Percentiles rank a stretch among this genome's conserved stretches.
phyloP scores from a whole-genome alignment of 768 basidiomycete genomes.

The Agaricus sinodeliciosus region DNA sequence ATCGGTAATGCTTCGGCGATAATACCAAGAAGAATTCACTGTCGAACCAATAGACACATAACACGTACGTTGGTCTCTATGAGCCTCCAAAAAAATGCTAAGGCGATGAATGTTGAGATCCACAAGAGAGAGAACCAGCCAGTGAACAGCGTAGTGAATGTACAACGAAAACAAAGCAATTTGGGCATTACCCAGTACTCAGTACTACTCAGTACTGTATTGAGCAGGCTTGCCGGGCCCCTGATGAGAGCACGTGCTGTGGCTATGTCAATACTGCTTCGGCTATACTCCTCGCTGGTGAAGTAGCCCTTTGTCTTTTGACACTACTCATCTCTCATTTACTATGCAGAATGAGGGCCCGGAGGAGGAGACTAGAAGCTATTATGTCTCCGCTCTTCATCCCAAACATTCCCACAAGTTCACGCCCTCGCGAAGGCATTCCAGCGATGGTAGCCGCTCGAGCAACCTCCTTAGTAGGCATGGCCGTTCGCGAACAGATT shows the following conservation, averaged over 20 bases:
- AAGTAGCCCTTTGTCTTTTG: neutral
- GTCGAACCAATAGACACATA: too few species aligned
- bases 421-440: conserved; percentile 17
- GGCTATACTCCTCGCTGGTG: neutral
- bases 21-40: too few species aligned
- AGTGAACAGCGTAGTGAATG: too few species aligned
- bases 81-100: too few species aligned
- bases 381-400: conserved; percentile 26
- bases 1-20: too few species aligned
- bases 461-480: conserved; percentile 11
- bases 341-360: conserved; percentile 9
- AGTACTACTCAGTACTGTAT: too few species aligned
- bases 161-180: too few species aligned
- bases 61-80: too few species aligned
- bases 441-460: conserved; percentile 9
- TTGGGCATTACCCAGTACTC: too few species aligned
- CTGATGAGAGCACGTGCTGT: conserved; percentile 1
- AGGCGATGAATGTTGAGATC: too few species aligned
- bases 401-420: conserved; percentile 19
- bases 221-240: too few species aligned
- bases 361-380: conserved; percentile 11
- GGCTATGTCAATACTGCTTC: neutral
- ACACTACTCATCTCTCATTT: neutral
- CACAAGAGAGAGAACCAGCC: too few species aligned
- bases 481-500: conserved; percentile 20